These are phyloP conservation scores for Coemansia sp. DNA, from an alignment of 192 early-diverging fungal genomes.

Conservation along the genomic window DNA sequence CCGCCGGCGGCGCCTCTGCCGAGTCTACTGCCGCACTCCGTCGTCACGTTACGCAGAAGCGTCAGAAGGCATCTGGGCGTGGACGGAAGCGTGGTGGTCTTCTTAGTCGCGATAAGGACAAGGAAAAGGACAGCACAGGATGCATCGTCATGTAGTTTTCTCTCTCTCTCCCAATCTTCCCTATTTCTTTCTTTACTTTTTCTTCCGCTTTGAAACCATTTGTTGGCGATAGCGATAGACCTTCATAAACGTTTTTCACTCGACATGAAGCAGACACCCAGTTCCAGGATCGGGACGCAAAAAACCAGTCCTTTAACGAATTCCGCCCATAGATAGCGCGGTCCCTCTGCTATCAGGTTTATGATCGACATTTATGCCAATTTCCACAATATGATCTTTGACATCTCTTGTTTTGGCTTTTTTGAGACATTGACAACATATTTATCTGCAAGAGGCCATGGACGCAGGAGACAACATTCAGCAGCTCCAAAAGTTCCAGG, in stretches of 20 bases:
- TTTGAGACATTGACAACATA: background rate
- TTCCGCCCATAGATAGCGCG: background rate
- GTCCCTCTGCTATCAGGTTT: background rate
- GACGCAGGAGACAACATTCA: background rate
- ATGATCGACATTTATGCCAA: background rate
- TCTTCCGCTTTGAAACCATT: background rate
- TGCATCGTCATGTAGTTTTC: slow-evolving; percentile 51
- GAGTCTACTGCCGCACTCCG: slow-evolving; percentile 47
- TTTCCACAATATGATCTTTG: background rate
- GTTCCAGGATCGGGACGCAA: background rate
- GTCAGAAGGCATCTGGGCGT: slow-evolving; percentile 42
- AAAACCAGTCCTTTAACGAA: background rate
- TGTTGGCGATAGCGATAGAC: background rate
- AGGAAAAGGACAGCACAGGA: slow-evolving; percentile 31
- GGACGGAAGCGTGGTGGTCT: slow-evolving; percentile 34
- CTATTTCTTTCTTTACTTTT: background rate
- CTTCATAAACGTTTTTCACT: too few species aligned
- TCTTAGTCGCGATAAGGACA: slow-evolving; percentile 37
- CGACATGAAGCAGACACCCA: background rate
- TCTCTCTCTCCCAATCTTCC: background rate
- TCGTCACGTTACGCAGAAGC: slow-evolving; percentile 56
- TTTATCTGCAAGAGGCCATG: background rate
- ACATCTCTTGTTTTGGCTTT: background rate
- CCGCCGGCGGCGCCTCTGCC: slow-evolving; percentile 14
- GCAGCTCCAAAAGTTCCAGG: slow-evolving; percentile 21